Percentiles rank a stretch among this genome's conserved stretches.
These are phyloP conservation scores for Debaryomyces maramus DNA, from an alignment of 805 yeast genomes.

Conservation along the genomic window DNA sequence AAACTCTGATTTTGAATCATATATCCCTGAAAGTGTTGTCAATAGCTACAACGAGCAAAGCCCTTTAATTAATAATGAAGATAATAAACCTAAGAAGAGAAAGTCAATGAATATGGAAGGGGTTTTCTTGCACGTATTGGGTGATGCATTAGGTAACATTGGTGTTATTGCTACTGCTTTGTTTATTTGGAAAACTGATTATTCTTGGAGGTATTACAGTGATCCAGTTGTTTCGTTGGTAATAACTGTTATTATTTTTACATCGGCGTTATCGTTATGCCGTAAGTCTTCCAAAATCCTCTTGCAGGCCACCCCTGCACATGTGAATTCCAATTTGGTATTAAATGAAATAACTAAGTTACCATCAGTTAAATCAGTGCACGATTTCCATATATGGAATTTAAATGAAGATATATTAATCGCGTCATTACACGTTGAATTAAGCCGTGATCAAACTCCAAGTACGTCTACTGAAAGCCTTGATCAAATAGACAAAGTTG, in stretches of 20 bases:
- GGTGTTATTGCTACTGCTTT: constrained; percentile 91
- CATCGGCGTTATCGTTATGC: constrained; percentile 89
- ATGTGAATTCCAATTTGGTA: constrained; percentile 73
- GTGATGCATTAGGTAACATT: constrained; percentile 93
- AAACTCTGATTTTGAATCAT: constrained; percentile 31
- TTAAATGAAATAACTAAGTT: constrained; percentile 65
- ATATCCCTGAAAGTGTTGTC: constrained; percentile 50
- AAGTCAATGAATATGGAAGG: constrained; percentile 96
- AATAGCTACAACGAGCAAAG: constrained; percentile 39
- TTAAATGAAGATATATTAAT: constrained; percentile 81
- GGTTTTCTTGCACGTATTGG: constrained; percentile 90
- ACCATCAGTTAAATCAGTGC: constrained; percentile 78
- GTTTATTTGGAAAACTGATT: constrained; percentile 92
- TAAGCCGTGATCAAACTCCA: constrained; percentile 26
- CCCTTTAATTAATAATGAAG: constrained; percentile 25
- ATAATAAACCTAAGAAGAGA: constrained; percentile 19
- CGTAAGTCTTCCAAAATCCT: constrained; percentile 81
- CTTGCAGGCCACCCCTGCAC: constrained; percentile 90
- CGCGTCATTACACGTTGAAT: constrained; percentile 86
- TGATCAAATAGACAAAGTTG: constrained; percentile 24
- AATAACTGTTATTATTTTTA: constrained; percentile 84
- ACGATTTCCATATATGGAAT: constrained; percentile 97
- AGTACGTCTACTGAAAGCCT: constrained; percentile 6
- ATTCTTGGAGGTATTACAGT: constrained; percentile 78
- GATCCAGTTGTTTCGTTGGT: constrained; percentile 86